phyloP scores from a whole-genome alignment of 163 green algal species.

The Scenedesmus sp. region DNA sequence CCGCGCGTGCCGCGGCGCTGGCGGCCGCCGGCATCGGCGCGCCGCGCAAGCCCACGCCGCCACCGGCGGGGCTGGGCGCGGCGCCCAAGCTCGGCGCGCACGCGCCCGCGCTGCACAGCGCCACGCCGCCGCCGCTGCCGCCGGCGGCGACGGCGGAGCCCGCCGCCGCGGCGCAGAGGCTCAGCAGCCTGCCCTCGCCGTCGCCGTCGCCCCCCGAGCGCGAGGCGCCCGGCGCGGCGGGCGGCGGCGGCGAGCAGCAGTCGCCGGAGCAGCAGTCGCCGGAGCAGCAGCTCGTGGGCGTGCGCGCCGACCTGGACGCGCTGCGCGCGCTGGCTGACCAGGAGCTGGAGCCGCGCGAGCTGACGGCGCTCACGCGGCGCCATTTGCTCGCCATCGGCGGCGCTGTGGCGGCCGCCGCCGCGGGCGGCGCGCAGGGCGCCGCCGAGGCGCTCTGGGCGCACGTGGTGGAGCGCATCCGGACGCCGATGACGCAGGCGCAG shows the following conservation, averaged over 20 bases:
- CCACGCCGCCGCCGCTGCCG: too few species aligned
- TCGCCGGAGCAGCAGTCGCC: too few species aligned
- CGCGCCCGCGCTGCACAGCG: not conserved
- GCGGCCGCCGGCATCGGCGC: constrained; percentile 15
- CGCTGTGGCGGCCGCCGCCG: too few species aligned
- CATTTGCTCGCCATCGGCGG: too few species aligned
- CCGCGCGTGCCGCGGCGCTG: constrained; percentile 17
- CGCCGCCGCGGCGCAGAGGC: not conserved
- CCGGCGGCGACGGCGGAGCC: not conserved
- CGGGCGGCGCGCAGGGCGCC: too few species aligned
- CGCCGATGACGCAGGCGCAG: too few species aligned
- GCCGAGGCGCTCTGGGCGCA: too few species aligned
- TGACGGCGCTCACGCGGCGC: too few species aligned
- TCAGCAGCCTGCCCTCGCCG: not conserved
- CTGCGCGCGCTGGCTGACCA: constrained; percentile 23
- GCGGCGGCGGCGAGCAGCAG: not conserved
- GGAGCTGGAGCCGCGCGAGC: constrained; percentile 18
- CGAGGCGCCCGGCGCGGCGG: too few species aligned
- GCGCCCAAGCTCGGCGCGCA: not conserved
- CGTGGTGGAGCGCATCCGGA: too few species aligned
- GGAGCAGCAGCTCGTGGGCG: constrained; percentile 22
- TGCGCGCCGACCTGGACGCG: not conserved
- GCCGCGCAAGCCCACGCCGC: constrained; percentile 1
- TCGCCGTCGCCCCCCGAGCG: not conserved
- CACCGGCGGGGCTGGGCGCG: not conserved